Evolutionary conservation across 768 basidiomycete species (phyloP), one percentile per base, ranked within the genome.

Genomic region (Mycena haematopus): DNA sequence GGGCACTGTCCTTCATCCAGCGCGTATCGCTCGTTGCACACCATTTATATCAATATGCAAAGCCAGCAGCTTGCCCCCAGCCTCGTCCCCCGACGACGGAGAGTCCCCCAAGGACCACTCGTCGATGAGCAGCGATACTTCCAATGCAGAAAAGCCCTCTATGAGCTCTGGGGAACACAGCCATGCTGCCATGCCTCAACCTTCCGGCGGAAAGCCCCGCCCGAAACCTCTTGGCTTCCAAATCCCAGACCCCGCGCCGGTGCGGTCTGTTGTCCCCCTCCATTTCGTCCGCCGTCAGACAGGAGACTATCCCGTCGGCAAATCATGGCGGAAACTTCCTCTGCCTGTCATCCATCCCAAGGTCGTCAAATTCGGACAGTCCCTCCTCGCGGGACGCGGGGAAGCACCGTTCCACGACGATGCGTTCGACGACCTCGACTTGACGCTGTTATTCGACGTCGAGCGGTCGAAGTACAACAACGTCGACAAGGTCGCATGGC

Each of bases 1-100:
- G 84, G 87, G 86, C 84, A 82, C 85, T 80, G 79, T 75, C 79
- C 75, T 78, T 74, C 73, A 71, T 70, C 76, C 73, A 67, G 74
- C 76, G 66, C 61, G 52, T 31, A 33, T 58, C 36, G 52, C 65
- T 59, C 65, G 58, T 60, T 25, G 40, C 51, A 59, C 58, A 40
- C 22, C 47, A 17, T n/a, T 56, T 54, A 44, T 52, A 54, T 42
- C 66, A 36, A 47, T 29, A 64, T 64, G 63, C 66, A 57, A 63
- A 52, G 60, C 69, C 58, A 44, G 63, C 60, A 50, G 58, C 58
- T 33, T 59, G 27, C 35, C 55, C 58, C 53, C 69, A 59, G 24
- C 19, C 40, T n/a, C 62, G 53, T 45, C 31, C 21, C 33, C 63
- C 56, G 60, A 54, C 59, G 63, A 54, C 65, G 11, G 35, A 45